Evolutionary conservation across 495 filamentous ascomycete species (phyloP).

Genomic region (Penicillium cataractarum): DNA sequence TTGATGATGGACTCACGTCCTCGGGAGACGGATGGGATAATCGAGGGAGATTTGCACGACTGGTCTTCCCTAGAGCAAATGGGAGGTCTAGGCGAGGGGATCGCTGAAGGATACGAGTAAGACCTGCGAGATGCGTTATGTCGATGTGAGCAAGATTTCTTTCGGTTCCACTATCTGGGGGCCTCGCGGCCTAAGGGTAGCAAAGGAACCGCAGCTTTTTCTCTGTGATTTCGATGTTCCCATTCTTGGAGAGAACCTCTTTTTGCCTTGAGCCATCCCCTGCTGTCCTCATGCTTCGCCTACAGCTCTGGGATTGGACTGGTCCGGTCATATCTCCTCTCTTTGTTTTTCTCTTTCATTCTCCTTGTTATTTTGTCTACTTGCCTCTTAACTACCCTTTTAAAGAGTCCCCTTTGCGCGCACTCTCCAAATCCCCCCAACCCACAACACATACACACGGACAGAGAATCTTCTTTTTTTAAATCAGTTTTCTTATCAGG

Average conservation of each 20-base stretch:
- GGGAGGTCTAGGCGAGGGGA: constrained; percentile 11
- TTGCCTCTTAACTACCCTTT: constrained; percentile 36
- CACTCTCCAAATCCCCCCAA: constrained; percentile 33
- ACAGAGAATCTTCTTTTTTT: constrained; percentile 33
- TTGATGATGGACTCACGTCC: constrained; percentile 46
- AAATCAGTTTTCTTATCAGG: constrained; percentile 39
- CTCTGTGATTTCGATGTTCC: constrained; percentile 6
- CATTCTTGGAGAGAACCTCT: neutral
- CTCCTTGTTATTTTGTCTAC: constrained; percentile 38
- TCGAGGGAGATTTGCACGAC: constrained; percentile 24
- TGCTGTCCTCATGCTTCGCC: constrained; percentile 15
- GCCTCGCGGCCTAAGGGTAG: constrained; percentile 20
- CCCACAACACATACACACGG: constrained; percentile 34
- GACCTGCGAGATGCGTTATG: constrained; percentile 11
- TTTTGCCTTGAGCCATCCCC: constrained; percentile 19
- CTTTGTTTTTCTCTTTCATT: constrained; percentile 29
- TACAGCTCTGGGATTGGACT: constrained; percentile 11
- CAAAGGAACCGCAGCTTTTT: constrained; percentile 7
- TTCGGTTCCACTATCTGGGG: constrained; percentile 14
- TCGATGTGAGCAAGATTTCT: constrained; percentile 8
- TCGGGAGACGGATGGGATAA: constrained; percentile 31
- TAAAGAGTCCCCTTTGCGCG: constrained; percentile 38
- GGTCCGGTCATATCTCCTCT: constrained; percentile 16
- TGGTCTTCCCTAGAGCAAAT: constrained; percentile 15
- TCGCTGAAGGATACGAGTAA: constrained; percentile 4